These are phyloP conservation scores for Globisporangium viniferum DNA, from an alignment of 352 stramenopile genomes.

Conservation along the genomic window DNA sequence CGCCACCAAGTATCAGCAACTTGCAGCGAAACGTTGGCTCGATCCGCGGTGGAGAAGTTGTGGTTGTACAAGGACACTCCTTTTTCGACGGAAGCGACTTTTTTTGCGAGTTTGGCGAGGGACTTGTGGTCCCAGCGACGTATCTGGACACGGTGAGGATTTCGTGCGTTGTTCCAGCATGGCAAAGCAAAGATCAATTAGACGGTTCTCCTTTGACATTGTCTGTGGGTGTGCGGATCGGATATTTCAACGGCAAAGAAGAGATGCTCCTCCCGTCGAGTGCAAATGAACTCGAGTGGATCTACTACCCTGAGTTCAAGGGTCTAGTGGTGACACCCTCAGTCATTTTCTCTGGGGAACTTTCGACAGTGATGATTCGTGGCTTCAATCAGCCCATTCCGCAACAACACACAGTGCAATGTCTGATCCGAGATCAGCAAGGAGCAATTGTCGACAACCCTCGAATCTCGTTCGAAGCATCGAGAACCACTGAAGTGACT, in stretches of 20 bases:
- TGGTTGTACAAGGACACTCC: slow-evolving; percentile 17
- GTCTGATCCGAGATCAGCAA: not conserved
- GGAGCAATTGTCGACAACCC: not conserved
- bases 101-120: slow-evolving; percentile 23
- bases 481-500: not conserved
- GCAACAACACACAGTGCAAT: not conserved
- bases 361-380: not conserved
- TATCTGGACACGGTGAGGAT: slow-evolving; percentile 16
- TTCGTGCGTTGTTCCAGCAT: slow-evolving; percentile 27
- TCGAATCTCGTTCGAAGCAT: not conserved
- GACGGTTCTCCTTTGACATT: not conserved
- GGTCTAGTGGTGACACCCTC: not conserved
- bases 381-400: slow-evolving; percentile 4
- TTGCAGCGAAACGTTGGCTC: slow-evolving; percentile 21
- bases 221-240: not conserved
- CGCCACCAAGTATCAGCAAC: slow-evolving; percentile 10
- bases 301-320: slow-evolving; percentile 3
- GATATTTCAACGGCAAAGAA: not conserved
- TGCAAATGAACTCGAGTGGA: slow-evolving; percentile 1
- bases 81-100: slow-evolving; percentile 24
- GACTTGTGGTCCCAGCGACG: slow-evolving; percentile 3
- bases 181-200: slow-evolving; percentile 3
- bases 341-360: slow-evolving; percentile 3
- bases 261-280: not conserved
- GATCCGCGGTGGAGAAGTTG: slow-evolving; percentile 27